Conservation (phyloP, 2,329 filamentous ascomycete genomes). For the Tolypocladium album region DNA sequence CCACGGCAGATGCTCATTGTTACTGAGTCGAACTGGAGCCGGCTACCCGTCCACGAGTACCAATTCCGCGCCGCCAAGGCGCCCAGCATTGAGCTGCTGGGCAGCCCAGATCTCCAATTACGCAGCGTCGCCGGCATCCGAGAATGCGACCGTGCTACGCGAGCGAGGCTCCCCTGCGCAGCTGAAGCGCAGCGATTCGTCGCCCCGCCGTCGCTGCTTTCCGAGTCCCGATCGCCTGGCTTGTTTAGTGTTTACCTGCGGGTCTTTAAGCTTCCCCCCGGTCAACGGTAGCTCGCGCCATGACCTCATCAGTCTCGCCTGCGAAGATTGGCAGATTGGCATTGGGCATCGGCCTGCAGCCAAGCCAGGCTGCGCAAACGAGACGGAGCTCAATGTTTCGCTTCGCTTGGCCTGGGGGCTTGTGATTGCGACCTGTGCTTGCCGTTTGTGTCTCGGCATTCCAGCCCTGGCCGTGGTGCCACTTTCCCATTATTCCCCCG, state of each 20-base stretch:
- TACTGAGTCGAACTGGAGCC: neutral
- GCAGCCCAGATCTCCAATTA: neutral
- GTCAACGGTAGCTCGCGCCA: neutral
- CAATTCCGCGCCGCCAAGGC: neutral
- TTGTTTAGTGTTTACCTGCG: neutral
- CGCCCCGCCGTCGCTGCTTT: neutral
- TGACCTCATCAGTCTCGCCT: constrained; percentile 1
- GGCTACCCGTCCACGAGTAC: neutral
- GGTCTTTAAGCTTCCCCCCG: neutral
- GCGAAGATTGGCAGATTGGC: neutral
- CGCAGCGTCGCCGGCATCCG: too few species aligned
- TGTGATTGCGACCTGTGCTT: neutral
- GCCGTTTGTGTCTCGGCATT: neutral
- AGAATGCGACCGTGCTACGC: too few species aligned
- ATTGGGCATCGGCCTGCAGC: neutral
- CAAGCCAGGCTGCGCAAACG: neutral
- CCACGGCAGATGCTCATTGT: neutral
- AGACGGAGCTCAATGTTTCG: neutral
- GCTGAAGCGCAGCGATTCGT: neutral
- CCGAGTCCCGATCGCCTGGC: neutral
- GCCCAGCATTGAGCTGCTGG: neutral
- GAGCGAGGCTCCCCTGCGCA: neutral
- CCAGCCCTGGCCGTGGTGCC: neutral
- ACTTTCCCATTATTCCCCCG: neutral
- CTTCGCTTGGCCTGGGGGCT: neutral